Percentiles rank a stretch among this genome's conserved stretches.
These are phyloP conservation scores for Cladosporium phlei DNA, from an alignment of 2,329 filamentous ascomycete genomes.

Conservation along the genomic window DNA sequence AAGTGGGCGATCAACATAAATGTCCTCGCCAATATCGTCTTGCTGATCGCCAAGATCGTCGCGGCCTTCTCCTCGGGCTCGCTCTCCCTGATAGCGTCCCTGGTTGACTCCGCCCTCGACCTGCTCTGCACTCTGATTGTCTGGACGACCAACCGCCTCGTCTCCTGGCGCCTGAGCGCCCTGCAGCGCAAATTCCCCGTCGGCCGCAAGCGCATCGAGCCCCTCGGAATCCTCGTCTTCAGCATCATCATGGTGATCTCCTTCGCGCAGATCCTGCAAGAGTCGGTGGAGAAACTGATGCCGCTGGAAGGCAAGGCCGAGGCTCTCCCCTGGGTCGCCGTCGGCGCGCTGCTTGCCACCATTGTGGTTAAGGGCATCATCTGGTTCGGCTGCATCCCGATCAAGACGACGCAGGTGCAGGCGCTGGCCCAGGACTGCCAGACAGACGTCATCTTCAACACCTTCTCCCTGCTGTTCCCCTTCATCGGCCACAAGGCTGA, in stretches of 20 bases:
- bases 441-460: conserved; percentile 61
- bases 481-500: conserved; percentile 55
- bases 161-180: conserved; percentile 51
- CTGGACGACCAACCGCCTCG: conserved; percentile 56
- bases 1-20: conserved; percentile 59
- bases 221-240: conserved; percentile 59
- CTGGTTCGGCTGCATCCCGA: conserved; percentile 54
- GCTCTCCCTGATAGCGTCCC: conserved; percentile 57
- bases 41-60: conserved; percentile 52
- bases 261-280: conserved; percentile 57
- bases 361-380: conserved; percentile 57
- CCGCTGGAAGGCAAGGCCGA: conserved; percentile 47
- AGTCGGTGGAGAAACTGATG: conserved; percentile 55
- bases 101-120: conserved; percentile 59
- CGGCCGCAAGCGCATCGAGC: conserved; percentile 53
- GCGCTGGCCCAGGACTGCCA: conserved; percentile 61
- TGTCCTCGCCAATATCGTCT: conserved; percentile 54
- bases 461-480: conserved; percentile 58
- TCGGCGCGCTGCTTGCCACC: conserved; percentile 54
- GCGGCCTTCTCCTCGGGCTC: conserved; percentile 54
- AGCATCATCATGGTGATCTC: conserved; percentile 61
- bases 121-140: conserved; percentile 58
- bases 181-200: conserved; percentile 55
- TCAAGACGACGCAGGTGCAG: conserved; percentile 62
- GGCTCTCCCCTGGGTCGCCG: conserved; percentile 49